Base-by-base conservation (phyloP, 768 basidiomycete genomes). In the Hericium rajendrae region DNA sequence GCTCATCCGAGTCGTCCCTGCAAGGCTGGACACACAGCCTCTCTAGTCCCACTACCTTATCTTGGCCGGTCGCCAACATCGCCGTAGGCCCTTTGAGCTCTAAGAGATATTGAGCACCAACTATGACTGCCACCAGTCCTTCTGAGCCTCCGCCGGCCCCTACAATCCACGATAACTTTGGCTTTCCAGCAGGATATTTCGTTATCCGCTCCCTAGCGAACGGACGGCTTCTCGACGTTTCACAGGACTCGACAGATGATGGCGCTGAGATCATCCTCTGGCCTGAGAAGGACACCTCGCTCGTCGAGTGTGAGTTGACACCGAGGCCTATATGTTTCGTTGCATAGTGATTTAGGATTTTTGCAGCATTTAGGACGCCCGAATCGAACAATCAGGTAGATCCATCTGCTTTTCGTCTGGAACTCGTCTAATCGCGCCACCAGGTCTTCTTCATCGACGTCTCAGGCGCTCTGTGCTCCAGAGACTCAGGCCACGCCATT, bases 391-490 rank as follows among this genome's bases (percentile, higher is more conserved):
- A 93, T 62, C 89, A 91, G 76, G 88, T 81, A 41, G 28, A 72
- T 62, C 16, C n/a, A 13, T 43, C 6, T 10, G 12, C 15, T 20
- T 46, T 24, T n/a, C 10, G 51, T 40, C 28, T 32, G 28, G 28
- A 2, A 32, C 28, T 32, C 28, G 8, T 32, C 28, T 32, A 2
- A 24, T 46, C 41, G 11, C 15, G 52, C 13, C 18, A 53, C 41
- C 54, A 91, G 86, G 86, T 92, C 16, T 92, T 91, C 72, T 92
- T 88, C 72, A 80, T 92, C 54, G 91, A 93, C 67, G 78, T 80
- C 2, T 79, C 81, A 18, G 90, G 91, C 18, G 82, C 82, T 10
- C 70, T 92, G 43, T 92, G 88, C 67, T 88, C 90, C 9, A 78
- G 86, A 62, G 79, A 82, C 3, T 80, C 89, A 15, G 91, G 91